Evolutionary conservation across 2,329 filamentous ascomycete genomes (phyloP).

Genomic region (Fusarium sp.): DNA sequence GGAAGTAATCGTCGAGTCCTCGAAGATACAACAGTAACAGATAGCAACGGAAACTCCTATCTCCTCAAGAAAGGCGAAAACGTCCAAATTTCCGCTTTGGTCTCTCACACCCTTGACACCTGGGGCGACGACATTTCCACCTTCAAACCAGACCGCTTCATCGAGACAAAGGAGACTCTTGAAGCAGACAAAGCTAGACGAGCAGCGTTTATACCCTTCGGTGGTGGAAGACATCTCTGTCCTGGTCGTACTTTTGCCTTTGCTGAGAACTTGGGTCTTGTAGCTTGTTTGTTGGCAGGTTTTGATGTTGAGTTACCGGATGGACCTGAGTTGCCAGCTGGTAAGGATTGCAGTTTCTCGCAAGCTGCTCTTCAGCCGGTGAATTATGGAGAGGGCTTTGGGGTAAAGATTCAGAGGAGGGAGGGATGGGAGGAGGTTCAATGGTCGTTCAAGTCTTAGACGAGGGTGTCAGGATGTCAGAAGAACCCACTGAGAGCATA

Average conservation of each 20-base stretch:
- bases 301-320: conserved; percentile 12
- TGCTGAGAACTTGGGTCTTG: conserved; percentile 29
- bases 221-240: conserved; percentile 25
- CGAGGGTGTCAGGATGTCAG: too few relatives aligned
- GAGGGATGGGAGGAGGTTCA: conserved; percentile 17
- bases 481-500: too few relatives aligned
- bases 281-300: conserved; percentile 24
- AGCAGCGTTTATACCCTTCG: conserved; percentile 21
- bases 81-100: conserved; percentile 16
- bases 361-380: conserved; percentile 23
- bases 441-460: conserved; percentile 20
- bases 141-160: conserved; percentile 26
- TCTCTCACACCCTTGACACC: conserved; percentile 11
- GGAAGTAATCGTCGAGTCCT: conserved; percentile 26
- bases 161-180: conserved; percentile 20
- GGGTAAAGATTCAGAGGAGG: conserved; percentile 20
- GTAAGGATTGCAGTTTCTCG: neutral
- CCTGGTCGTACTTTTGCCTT: conserved; percentile 34
- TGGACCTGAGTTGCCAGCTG: neutral
- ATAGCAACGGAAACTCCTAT: conserved; percentile 25
- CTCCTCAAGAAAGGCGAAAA: conserved; percentile 33
- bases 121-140: conserved; percentile 25
- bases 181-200: conserved; percentile 17
- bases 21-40: conserved; percentile 26
- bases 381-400: conserved; percentile 18